Evolutionary conservation across 2,329 filamentous ascomycete genomes (phyloP).

Genomic region (Aspergillus awamori): DNA sequence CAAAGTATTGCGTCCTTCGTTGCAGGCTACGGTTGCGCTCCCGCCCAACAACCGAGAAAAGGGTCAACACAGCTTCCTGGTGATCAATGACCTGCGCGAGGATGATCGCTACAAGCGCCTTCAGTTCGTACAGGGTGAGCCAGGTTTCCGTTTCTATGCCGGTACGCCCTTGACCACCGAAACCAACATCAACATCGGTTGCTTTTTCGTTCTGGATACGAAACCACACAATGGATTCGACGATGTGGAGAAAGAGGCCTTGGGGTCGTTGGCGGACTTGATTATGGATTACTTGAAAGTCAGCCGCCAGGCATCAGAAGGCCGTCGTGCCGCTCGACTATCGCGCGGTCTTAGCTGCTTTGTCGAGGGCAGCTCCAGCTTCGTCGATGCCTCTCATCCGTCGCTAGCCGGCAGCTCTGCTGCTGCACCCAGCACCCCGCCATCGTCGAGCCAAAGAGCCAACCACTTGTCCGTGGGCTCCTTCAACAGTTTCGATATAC

Average conservation of each 20-base stretch:
- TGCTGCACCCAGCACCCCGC: slow-evolving; percentile 22
- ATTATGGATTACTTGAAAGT: slow-evolving; percentile 64
- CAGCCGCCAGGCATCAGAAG: slow-evolving; percentile 55
- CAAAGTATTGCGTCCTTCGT: slow-evolving; percentile 5
- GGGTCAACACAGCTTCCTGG: slow-evolving; percentile 31
- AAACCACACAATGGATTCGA: slow-evolving; percentile 54
- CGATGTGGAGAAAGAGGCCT: slow-evolving; percentile 47
- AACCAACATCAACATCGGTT: slow-evolving; percentile 61
- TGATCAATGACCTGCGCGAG: slow-evolving; percentile 44
- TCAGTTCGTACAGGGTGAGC: slow-evolving; percentile 38
- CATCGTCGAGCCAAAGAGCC: slow-evolving; percentile 26
- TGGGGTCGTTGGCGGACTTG: slow-evolving; percentile 60
- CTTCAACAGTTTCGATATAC: slow-evolving; percentile 25
- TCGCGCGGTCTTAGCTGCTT: slow-evolving; percentile 59
- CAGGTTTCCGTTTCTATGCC: slow-evolving; percentile 55
- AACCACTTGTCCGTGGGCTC: slow-evolving; percentile 30
- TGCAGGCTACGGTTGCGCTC: slow-evolving; percentile 41
- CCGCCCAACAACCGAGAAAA: slow-evolving; percentile 28
- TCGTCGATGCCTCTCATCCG: slow-evolving; percentile 33
- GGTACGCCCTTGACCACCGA: slow-evolving; percentile 64
- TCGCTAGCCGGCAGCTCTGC: slow-evolving; percentile 28
- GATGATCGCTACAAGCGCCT: slow-evolving; percentile 44
- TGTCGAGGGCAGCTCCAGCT: slow-evolving; percentile 54
- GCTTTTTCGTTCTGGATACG: slow-evolving; percentile 62
- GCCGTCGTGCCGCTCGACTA: slow-evolving; percentile 57